phyloP scores from a whole-genome alignment of 2,329 filamentous ascomycete genomes.

The Diaporthe sp. region DNA sequence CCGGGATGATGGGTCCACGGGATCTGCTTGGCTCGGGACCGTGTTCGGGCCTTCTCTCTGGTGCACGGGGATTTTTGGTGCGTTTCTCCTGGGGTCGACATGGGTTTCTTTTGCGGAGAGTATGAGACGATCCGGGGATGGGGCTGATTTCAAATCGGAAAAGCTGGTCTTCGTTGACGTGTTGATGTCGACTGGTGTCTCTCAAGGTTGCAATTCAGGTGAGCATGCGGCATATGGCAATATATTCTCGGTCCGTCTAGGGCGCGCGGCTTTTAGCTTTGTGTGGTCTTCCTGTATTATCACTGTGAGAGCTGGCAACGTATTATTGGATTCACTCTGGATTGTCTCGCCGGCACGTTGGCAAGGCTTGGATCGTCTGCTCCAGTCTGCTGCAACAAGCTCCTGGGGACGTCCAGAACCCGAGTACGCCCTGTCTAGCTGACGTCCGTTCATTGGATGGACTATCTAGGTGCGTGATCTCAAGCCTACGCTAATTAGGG shows the following conservation, averaged over 20 bases:
- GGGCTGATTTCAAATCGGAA: not conserved
- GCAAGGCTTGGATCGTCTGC: not conserved
- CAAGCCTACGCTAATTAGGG: not conserved
- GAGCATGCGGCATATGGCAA: no score
- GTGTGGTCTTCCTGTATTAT: no score
- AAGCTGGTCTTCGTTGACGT: not conserved
- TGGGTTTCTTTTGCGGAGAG: not conserved
- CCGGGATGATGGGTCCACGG: conserved; percentile 8
- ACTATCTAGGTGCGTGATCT: not conserved
- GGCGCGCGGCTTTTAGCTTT: no score
- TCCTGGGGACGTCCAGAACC: not conserved
- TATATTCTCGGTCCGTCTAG: not conserved
- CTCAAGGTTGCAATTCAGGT: not conserved
- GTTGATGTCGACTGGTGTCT: not conserved
- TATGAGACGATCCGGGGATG: not conserved
- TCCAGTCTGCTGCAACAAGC: not conserved
- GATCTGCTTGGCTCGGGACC: conserved; percentile 1
- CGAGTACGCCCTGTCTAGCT: not conserved
- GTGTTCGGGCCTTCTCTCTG: conserved; percentile 25
- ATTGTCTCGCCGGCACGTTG: not conserved
- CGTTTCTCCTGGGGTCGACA: not conserved
- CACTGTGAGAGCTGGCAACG: not conserved
- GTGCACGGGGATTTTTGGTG: not conserved
- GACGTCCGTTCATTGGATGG: not conserved
- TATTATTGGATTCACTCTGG: not conserved